Evolutionary conservation across 495 filamentous ascomycete genomes (phyloP), one percentile per base, ranked within the genome.

Genomic region (Lasiosphaeris hirsuta): DNA sequence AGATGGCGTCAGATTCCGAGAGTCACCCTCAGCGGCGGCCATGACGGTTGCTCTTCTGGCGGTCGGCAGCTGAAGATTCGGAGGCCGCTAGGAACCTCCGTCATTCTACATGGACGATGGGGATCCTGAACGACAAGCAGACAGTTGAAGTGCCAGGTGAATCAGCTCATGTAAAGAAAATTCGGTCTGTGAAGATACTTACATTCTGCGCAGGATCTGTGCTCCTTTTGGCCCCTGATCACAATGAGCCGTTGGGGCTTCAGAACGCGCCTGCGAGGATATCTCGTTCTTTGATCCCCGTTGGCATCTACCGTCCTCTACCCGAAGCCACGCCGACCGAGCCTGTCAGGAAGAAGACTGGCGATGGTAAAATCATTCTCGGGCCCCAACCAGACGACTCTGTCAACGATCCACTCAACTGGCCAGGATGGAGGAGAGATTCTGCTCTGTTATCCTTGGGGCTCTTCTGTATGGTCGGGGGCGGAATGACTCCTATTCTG

Each of bases 301-400:
- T 41, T 71, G 86, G 61, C 78, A 81, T 77, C 69, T 78, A 57
- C 67, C 43, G 36, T 7, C 58, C 40, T n/a, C 23, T 36, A 58
- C 58, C 55, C 15, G 67, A 52, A 17, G 54, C 46, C 3, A 63
- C 52, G 9, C 60, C 59, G 70, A 69, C 13, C 60, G 71, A 57
- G 51, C 78, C 77, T n/a, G 76, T 77, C 56, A 84, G 83, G 70
- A 96, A 97, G 74, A 86, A 77, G 58, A 96, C 92, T 6, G 68
- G 76, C 14, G 85, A 96, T 71, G 94, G 93, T 34, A 84, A 83
- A 50, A 90, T 96, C 61, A 89, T 98, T 54, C 75, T 98, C 8
- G 87, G 95, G 1, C 93, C 93, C 0, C 94, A 97, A 65, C 94
- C 94, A 1, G 92, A 97, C 42, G 90, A 96, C 38, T 90, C 90